phyloP scores from a whole-genome alignment of 1,284 basidiomycete genomes.

The Ustilago xerochloae region DNA sequence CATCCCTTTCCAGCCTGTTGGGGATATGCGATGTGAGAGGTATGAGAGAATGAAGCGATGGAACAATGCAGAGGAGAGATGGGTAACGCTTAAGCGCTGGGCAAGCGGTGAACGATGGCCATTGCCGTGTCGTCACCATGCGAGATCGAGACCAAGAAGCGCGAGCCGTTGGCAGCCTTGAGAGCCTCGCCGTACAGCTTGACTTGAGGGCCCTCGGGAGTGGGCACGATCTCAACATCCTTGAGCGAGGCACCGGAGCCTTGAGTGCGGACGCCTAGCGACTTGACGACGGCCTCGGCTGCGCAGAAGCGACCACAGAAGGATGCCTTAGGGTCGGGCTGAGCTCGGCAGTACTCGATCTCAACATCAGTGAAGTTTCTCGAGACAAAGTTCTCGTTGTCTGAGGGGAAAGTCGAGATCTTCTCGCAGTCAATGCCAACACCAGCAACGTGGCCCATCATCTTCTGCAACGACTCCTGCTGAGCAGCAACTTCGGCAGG shows the following conservation, averaged over 20 bases:
- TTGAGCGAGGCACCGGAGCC: conserved; percentile 92
- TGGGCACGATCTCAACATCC: conserved; percentile 93
- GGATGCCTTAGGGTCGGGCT: conserved; percentile 86
- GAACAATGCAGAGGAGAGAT: not conserved
- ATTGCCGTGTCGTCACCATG: conserved; percentile 72
- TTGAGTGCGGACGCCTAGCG: conserved; percentile 88
- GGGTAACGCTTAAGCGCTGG: conserved; percentile 26
- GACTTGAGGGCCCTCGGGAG: conserved; percentile 75
- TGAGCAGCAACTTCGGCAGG: conserved; percentile 48
- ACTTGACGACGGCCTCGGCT: conserved; percentile 98
- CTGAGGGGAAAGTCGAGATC: conserved; percentile 89
- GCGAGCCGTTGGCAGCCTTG: conserved; percentile 74
- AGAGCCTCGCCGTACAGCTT: conserved; percentile 73
- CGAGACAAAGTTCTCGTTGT: conserved; percentile 86
- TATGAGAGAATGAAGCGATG: not conserved
- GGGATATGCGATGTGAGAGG: conserved; percentile 13
- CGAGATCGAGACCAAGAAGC: conserved; percentile 86
- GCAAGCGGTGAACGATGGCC: conserved; percentile 59
- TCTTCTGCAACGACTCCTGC: conserved; percentile 50
- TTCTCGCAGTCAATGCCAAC: conserved; percentile 78
- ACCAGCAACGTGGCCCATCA: conserved; percentile 76
- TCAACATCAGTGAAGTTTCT: conserved; percentile 94
- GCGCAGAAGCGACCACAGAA: conserved; percentile 97
- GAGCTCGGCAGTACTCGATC: conserved; percentile 84
- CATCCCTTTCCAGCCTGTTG: not conserved